Evolutionary conservation across 495 filamentous ascomycete genomes (phyloP).

Genomic region (Emericellopsis terricola): DNA sequence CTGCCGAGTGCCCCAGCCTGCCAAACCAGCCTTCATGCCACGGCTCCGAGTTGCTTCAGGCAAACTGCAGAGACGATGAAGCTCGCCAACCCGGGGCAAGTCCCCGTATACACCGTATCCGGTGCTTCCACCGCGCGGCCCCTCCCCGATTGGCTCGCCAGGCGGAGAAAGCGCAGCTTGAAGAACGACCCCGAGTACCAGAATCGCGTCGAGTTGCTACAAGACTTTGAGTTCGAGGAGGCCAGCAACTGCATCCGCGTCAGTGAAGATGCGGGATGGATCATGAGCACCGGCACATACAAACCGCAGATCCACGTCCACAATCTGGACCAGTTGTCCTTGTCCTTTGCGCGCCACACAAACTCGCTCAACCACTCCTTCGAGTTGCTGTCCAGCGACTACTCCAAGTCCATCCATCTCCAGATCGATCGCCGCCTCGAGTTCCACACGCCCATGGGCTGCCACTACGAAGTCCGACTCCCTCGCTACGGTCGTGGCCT

Average conservation of each 20-base stretch:
- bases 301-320: conserved; percentile 97
- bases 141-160: conserved; percentile 85
- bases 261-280: conserved; percentile 94
- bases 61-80: conserved; percentile 49
- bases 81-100: conserved; percentile 68
- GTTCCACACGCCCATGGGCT: conserved; percentile 82
- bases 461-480: conserved; percentile 71
- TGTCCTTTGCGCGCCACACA: conserved; percentile 87
- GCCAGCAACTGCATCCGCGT: conserved; percentile 83
- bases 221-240: conserved; percentile 98
- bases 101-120: conserved; percentile 92
- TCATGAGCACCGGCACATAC: conserved; percentile 87
- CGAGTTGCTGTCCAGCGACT: conserved; percentile 77
- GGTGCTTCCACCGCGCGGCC: conserved; percentile 80
- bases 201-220: conserved; percentile 83
- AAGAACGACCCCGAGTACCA: conserved; percentile 88
- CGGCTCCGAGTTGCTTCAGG: too few relatives aligned
- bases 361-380: conserved; percentile 90
- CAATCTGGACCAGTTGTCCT: conserved; percentile 76
- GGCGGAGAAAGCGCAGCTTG: conserved; percentile 78
- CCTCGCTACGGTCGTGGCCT: conserved; percentile 88
- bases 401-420: conserved; percentile 85
- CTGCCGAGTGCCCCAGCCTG: neutral
- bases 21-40: too few relatives aligned
- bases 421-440: conserved; percentile 83